Evolutionary conservation across 1,284 basidiomycete species (phyloP), one percentile per base, ranked within the genome.

Genomic region (Marasmius tenuissimus): DNA sequence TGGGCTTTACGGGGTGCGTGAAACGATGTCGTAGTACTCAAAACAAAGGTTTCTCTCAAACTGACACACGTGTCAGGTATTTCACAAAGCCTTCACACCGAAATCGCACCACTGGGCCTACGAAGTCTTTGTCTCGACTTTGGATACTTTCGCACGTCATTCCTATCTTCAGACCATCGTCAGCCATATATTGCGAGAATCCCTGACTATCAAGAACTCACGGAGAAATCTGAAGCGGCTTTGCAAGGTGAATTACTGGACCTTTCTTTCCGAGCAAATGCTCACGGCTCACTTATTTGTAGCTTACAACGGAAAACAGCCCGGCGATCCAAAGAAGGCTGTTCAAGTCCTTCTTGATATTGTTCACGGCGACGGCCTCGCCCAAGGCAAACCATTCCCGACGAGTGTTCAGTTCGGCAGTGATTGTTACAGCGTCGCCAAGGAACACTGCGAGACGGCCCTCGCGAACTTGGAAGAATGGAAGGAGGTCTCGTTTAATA

Each of bases 111-210:
- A 1, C 66, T 82, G 20, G 79, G 80, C 1, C 68, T 83, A 1
- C 74, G 77, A n/a, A 76, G 74, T 60, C 70, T 77, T 58, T 77
- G 72, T 62, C 63, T 81, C 52, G 80, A 83, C 48, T 76, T 75
- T 48, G 80, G 80, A 9, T 78, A 76, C 66, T 81, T 80, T 72
- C 72, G 79, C 35, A 81, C 79, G 0, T 60, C 69, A 2, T 73
- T 81, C 67, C 70, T 81, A 7, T 65, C 62, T 0, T 58, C 68
- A 6, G 72, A 71, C 20, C 72, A 77, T 59, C 72, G 73, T 7
- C 67, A 67, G 2, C 65, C 70, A 1, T 72, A 75, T 52, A 68
- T 70, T 5, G 61, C 71, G 5, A 71, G 76, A 10, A 79, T 81
- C 56, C n/a, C 67, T 0, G 79, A 81, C 65, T 82, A 81, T 67